These are phyloP conservation scores for Luffa aegyptiaca DNA, from an alignment of 306 rosid species.

Conservation along the genomic window DNA sequence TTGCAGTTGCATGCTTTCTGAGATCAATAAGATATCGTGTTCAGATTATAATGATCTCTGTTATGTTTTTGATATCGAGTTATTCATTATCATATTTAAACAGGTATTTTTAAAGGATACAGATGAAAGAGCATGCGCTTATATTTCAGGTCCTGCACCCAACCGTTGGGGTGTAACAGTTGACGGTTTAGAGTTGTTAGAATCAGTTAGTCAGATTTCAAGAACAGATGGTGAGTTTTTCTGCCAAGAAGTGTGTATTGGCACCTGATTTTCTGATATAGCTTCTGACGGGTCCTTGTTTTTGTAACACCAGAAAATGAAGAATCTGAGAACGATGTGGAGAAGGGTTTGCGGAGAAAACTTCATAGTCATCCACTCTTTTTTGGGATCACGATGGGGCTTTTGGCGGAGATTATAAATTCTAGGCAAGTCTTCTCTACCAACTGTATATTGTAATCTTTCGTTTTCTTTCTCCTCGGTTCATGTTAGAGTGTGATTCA, in stretches of 20 bases:
- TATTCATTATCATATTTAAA: slow-evolving; percentile 7
- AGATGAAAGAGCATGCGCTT: slow-evolving; percentile 99
- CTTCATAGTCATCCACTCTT: slow-evolving; percentile 76
- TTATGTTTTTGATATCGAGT: not conserved
- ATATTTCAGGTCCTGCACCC: slow-evolving; percentile 98
- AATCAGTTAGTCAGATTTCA: slow-evolving; percentile 33
- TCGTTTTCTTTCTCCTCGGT: not conserved
- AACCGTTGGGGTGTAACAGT: slow-evolving; percentile 96
- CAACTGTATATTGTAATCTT: not conserved
- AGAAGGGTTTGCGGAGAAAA: slow-evolving; percentile 36
- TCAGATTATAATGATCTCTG: not conserved
- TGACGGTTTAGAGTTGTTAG: slow-evolving; percentile 61
- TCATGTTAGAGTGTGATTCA: not conserved
- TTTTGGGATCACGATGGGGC: slow-evolving; percentile 94
- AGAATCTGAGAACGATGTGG: slow-evolving; percentile 19
- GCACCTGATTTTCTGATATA: slow-evolving; percentile 1
- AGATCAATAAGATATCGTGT: not conserved
- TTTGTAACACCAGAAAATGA: slow-evolving; percentile 18
- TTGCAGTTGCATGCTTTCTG: not conserved
- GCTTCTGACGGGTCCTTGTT: not conserved
- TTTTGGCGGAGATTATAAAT: slow-evolving; percentile 89
- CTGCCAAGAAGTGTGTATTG: slow-evolving; percentile 1
- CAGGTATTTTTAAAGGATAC: slow-evolving; percentile 94
- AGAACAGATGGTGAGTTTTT: slow-evolving; percentile 41
- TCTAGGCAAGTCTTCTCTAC: slow-evolving; percentile 60